Percentiles rank a stretch among this genome's conserved stretches.
phyloP scores from a whole-genome alignment of 768 basidiomycete species.

The Trichaptum fuscoviolaceum region DNA sequence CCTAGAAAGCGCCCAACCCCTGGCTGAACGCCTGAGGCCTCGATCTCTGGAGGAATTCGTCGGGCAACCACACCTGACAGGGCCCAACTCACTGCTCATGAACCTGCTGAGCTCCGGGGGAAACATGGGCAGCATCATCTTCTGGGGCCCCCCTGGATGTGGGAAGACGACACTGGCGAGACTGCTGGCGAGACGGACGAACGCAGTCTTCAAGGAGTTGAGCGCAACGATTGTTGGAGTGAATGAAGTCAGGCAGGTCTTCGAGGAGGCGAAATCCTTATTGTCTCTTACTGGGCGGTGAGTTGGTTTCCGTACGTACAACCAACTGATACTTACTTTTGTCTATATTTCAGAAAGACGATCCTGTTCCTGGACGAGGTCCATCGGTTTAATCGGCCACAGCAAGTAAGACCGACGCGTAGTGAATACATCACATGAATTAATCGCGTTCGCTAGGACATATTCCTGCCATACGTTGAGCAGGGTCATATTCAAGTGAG shows the following conservation, averaged over 20 bases:
- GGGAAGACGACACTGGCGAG: slow-evolving; percentile 77
- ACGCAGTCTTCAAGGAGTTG: slow-evolving; percentile 67
- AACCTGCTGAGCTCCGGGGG: slow-evolving; percentile 44
- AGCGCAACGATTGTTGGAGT: slow-evolving; percentile 68
- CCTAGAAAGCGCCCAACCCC: slow-evolving; percentile 38
- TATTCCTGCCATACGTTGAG: slow-evolving; percentile 79
- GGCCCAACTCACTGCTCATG: slow-evolving; percentile 50
- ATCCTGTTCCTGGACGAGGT: slow-evolving; percentile 82
- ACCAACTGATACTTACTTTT: not conserved
- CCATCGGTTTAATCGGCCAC: slow-evolving; percentile 69
- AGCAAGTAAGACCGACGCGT: slow-evolving; percentile 42
- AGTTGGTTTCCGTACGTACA: slow-evolving; percentile 10
- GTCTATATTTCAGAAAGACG: slow-evolving; percentile 44
- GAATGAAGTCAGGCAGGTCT: slow-evolving; percentile 64
- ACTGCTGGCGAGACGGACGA: slow-evolving; percentile 54
- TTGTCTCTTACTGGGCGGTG: slow-evolving; percentile 63
- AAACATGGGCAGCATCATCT: slow-evolving; percentile 50
- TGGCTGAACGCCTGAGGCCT: slow-evolving; percentile 74
- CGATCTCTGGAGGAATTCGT: slow-evolving; percentile 57
- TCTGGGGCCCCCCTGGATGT: slow-evolving; percentile 76
- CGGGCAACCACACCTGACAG: slow-evolving; percentile 64
- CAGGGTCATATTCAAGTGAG: slow-evolving; percentile 65
- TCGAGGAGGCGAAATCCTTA: slow-evolving; percentile 68
- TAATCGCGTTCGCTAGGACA: slow-evolving; percentile 41
- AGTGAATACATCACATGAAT: not conserved